Evolutionary conservation across 2,329 filamentous ascomycete genomes (phyloP).

Genomic region (Fusarium pininemorale): DNA sequence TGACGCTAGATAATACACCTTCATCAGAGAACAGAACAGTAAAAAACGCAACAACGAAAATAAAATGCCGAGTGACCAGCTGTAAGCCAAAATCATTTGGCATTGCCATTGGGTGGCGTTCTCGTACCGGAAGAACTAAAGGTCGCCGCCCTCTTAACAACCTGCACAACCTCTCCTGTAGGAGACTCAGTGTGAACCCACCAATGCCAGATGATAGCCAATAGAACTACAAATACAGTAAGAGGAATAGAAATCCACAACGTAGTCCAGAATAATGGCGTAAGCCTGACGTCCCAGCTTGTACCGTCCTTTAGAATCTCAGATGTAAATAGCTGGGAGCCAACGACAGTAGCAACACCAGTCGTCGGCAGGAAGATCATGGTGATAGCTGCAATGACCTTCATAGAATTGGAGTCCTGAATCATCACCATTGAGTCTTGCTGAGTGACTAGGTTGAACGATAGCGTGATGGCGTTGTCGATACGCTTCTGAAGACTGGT

Average conservation of each 20-base stretch:
- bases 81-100: not conserved
- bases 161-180: slow-evolving; percentile 28
- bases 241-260: slow-evolving; percentile 46
- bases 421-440: slow-evolving; percentile 49
- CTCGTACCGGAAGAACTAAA: slow-evolving; percentile 26
- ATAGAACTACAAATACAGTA: slow-evolving; percentile 36
- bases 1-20: not conserved
- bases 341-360: slow-evolving; percentile 46
- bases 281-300: slow-evolving; percentile 36
- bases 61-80: fast-evolving
- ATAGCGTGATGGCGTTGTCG: slow-evolving; percentile 47
- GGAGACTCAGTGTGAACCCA: slow-evolving; percentile 41
- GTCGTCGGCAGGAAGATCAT: slow-evolving; percentile 51
- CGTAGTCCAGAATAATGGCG: slow-evolving; percentile 44
- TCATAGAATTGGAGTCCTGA: slow-evolving; percentile 50
- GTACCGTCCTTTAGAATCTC: slow-evolving; percentile 24
- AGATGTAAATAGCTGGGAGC: slow-evolving; percentile 42
- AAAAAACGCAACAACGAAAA: not conserved
- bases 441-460: slow-evolving; percentile 50
- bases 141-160: slow-evolving; percentile 35
- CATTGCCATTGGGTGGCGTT: slow-evolving; percentile 3
- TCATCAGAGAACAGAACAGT: not conserved
- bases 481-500: slow-evolving; percentile 48
- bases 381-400: slow-evolving; percentile 50
- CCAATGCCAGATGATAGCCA: slow-evolving; percentile 45